Base-by-base conservation (phyloP, 345 rosid genomes). In the Cardiospermum halicacabum region DNA sequence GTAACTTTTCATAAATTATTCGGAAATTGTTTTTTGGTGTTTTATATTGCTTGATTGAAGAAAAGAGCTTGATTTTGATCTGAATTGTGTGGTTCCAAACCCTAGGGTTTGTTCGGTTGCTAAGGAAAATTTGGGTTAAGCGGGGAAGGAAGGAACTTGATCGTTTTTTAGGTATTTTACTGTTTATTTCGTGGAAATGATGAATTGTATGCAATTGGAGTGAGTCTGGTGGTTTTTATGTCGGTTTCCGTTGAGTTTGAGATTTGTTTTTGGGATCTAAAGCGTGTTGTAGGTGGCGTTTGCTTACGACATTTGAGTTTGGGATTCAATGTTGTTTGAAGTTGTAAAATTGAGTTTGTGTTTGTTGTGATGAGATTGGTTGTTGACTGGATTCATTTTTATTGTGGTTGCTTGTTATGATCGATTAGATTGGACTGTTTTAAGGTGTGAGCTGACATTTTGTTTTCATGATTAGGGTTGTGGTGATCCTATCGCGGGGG, bases 41-140 rank as follows among this genome's bases (percentile, higher is more conserved):
- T 21, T 26, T 16, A 45, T n/a, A 47, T 1, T 47, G 19, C 51
- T 47, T 51, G n/a, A 50, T 47, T 34, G 31, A 11, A 19, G 15
- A 47, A 51, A 25, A 53, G 18, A 5, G 50, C n/a, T 64, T 18
- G 36, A 10, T 57, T 16, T 24, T 56, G 68, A 64, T 37, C 58
- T 37, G 68, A 36, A 64, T 53, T 64, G 12, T 64, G 28, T 60
- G 43, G 53, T 54, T 77, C 58, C 49, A 70, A 85, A 72, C 87
- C 84, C 87, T 80, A 80, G 69, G 18, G 75, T 13, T 30, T 59
- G 54, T 68, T 72, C 68, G 55, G 69, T 27, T 70, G 54, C 54
- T 72, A 21, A 18, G 68, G 49, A 72, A 47, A 59, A 34, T 34
- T 66, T 37, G 70, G 72, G 62, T 2, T 56, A 71, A 54, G 4